A percentile compares a stretch with the other conserved stretches of the same genome.
These are phyloP conservation scores for Mycena albidolilacea DNA, from an alignment of 768 basidiomycete genomes.

Conservation along the genomic window DNA sequence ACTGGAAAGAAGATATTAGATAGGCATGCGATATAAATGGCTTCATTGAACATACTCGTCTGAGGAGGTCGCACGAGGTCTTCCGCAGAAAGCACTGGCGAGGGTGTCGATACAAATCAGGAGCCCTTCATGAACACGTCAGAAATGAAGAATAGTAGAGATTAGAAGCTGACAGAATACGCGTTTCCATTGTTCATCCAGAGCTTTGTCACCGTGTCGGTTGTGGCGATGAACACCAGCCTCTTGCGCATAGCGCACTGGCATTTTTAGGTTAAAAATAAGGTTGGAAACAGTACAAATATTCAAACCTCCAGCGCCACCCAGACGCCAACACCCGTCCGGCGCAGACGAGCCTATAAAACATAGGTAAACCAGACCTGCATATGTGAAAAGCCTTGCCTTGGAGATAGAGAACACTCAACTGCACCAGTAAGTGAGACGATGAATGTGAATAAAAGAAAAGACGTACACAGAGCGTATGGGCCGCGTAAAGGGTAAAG, in stretches of 20 bases:
- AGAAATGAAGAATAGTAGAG: background rate
- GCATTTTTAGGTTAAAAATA: conserved; percentile 44
- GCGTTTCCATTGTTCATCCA: conserved; percentile 71
- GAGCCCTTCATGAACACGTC: conserved; percentile 28
- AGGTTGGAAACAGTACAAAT: no score
- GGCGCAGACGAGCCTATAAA: conserved; percentile 54
- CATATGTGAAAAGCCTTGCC: conserved; percentile 17
- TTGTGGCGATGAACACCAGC: conserved; percentile 67
- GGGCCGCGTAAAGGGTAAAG: conserved; percentile 71
- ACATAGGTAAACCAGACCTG: no score
- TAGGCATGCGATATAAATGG: background rate
- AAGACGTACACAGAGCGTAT: conserved; percentile 60
- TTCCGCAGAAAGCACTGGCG: conserved; percentile 61
- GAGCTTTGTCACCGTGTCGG: conserved; percentile 46
- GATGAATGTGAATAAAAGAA: background rate
- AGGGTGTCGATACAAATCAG: conserved; percentile 41
- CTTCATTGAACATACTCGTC: conserved; percentile 62
- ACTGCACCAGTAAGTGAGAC: conserved; percentile 43
- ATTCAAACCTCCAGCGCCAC: conserved; percentile 47
- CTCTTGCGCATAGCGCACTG: conserved; percentile 72
- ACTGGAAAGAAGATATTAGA: conserved; percentile 49
- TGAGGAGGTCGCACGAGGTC: conserved; percentile 71
- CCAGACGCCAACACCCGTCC: conserved; percentile 66
- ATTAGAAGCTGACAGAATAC: conserved; percentile 57
- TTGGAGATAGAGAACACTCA: conserved; percentile 58